These are phyloP conservation scores for Aspergillus versicolor DNA, from an alignment of 2,329 filamentous ascomycete species.

Conservation along the genomic window DNA sequence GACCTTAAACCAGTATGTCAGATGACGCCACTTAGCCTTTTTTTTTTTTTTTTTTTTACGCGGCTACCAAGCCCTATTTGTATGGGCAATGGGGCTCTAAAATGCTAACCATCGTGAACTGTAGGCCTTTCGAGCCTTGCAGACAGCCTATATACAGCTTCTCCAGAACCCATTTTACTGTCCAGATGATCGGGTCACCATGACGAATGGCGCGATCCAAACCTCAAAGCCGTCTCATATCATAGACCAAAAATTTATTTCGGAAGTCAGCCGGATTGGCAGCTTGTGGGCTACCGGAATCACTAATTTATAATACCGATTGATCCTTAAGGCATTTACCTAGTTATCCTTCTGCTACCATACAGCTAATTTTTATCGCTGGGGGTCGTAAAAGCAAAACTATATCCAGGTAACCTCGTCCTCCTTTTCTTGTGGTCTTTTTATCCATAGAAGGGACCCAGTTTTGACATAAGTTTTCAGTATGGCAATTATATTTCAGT, in stretches of 20 bases:
- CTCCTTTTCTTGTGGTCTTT: background rate
- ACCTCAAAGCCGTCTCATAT: conserved; percentile 63
- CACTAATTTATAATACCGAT: conserved; percentile 60
- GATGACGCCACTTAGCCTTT: background rate
- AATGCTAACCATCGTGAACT: background rate
- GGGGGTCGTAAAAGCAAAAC: background rate
- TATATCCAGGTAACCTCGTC: background rate
- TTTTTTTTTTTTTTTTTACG: background rate
- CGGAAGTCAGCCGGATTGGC: conserved; percentile 82
- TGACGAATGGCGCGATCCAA: conserved; percentile 43
- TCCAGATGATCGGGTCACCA: conserved; percentile 76
- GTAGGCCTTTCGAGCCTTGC: conserved; percentile 83
- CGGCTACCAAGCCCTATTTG: background rate
- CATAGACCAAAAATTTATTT: conserved; percentile 74
- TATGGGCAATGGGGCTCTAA: background rate
- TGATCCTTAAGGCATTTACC: background rate
- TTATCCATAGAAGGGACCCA: background rate
- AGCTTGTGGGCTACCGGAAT: conserved; percentile 78
- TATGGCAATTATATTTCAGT: background rate
- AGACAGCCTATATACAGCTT: conserved; percentile 84
- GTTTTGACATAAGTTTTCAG: background rate
- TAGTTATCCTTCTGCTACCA: background rate
- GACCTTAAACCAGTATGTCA: conserved; percentile 75
- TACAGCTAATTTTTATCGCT: background rate
- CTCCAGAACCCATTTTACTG: conserved; percentile 94